Conservation (phyloP, 306 rosid species). For the Fragaria iinumae region DNA sequence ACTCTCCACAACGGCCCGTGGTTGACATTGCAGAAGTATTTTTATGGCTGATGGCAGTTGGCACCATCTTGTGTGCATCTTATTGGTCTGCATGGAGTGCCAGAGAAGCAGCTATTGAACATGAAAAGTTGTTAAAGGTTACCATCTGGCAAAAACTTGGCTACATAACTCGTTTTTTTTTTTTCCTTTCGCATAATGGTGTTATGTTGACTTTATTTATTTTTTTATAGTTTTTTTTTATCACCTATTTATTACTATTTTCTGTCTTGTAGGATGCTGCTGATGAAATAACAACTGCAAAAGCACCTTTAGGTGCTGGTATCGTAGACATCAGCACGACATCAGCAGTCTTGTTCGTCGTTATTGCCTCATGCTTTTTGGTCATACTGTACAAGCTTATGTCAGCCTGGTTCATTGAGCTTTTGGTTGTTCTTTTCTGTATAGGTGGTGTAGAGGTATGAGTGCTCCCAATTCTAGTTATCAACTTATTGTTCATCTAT, state of each 20-base stretch:
- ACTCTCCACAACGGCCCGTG: constrained; percentile 77
- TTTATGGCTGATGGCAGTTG: constrained; percentile 92
- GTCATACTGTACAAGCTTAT: constrained; percentile 74
- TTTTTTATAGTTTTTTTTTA: background rate
- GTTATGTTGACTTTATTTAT: background rate
- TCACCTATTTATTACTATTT: constrained; percentile 14
- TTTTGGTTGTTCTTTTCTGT: constrained; percentile 94
- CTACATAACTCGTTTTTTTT: background rate
- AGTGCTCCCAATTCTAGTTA: constrained; percentile 13
- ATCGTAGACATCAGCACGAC: constrained; percentile 70
- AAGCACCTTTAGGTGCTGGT: constrained; percentile 36
- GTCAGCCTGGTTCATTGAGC: constrained; percentile 77
- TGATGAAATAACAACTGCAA: constrained; percentile 50
- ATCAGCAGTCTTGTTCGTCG: constrained; percentile 75
- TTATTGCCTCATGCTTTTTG: constrained; percentile 82
- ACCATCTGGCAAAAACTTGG: constrained; percentile 20
- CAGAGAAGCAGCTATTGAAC: constrained; percentile 73
- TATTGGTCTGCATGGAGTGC: constrained; percentile 97
- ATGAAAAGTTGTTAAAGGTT: constrained; percentile 70
- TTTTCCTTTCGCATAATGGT: background rate
- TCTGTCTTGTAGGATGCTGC: constrained; percentile 56
- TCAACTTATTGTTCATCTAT: constrained; percentile 2
- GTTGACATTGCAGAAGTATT: constrained; percentile 94
- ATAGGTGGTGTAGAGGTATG: constrained; percentile 91
- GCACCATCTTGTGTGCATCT: constrained; percentile 87